phyloP scores from a whole-genome alignment of 208 protist genomes.

The Acanthamoeba healyi region DNA sequence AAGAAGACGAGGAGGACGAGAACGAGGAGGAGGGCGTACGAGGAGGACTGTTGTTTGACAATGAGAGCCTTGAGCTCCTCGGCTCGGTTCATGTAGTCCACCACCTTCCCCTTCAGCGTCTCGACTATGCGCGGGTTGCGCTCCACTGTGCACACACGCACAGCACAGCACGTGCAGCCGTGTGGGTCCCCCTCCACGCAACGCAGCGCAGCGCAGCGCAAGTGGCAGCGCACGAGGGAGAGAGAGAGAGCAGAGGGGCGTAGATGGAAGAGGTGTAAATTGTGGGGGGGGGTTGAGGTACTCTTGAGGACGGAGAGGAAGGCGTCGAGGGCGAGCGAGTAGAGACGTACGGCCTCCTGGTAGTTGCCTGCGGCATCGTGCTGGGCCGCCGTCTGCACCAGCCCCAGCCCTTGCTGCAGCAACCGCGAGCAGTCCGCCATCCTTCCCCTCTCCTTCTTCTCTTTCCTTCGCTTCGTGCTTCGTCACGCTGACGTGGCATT shows the following conservation, averaged over 20 bases:
- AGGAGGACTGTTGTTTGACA: background rate
- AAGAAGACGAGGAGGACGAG: background rate
- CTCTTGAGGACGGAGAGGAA: slow-evolving; percentile 73
- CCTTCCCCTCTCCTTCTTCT: no score
- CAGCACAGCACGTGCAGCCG: no score
- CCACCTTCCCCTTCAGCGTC: background rate
- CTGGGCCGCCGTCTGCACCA: slow-evolving; percentile 64
- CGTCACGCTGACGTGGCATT: no score
- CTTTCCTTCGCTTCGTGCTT: no score
- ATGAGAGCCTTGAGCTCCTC: slow-evolving; percentile 49
- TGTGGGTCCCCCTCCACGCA: background rate
- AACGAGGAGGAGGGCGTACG: background rate
- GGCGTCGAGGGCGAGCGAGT: slow-evolving; percentile 69
- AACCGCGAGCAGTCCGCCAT: slow-evolving; percentile 70
- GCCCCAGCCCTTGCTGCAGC: slow-evolving; percentile 49
- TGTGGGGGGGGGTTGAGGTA: background rate
- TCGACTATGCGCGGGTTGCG: slow-evolving; percentile 23
- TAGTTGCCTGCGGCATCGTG: slow-evolving; percentile 39
- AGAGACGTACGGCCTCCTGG: slow-evolving; percentile 49
- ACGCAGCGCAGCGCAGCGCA: no score
- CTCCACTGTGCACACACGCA: background rate
- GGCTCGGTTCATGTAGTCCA: slow-evolving; percentile 37
- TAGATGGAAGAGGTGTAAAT: background rate
- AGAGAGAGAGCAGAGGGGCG: background rate
- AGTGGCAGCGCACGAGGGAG: no score